Conservation (phyloP, 176 grass and related monocot species). For the Zizania latifolia region DNA sequence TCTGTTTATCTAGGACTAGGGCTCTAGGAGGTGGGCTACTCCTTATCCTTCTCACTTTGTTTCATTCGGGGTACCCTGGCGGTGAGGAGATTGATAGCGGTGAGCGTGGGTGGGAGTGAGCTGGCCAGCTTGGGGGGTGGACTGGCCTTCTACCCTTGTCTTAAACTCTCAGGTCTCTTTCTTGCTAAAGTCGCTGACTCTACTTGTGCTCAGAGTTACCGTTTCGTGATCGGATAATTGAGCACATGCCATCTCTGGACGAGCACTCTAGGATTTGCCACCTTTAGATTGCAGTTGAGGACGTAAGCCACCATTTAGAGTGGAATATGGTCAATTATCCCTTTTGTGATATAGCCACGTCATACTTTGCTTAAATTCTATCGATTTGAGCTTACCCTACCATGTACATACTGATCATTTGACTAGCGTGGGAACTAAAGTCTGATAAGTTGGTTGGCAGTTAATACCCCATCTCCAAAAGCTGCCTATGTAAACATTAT, state of each 20-base stretch:
- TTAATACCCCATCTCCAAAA: neutral
- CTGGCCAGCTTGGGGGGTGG: neutral
- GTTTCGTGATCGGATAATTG: neutral
- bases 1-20: neutral
- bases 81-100: neutral
- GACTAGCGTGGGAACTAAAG: neutral
- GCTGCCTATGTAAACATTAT: neutral
- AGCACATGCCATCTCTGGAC: neutral
- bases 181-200: neutral
- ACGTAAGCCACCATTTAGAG: neutral
- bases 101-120: neutral
- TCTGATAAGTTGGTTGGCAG: neutral
- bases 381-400: neutral
- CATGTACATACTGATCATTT: conserved; percentile 5
- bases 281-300: neutral
- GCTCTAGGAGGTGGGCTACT: neutral
- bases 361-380: neutral
- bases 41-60: no score
- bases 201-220: neutral
- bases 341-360: neutral
- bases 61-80: neutral
- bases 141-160: neutral
- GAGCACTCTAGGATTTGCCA: neutral
- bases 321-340: neutral
- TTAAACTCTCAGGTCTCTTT: neutral